Conservation (phyloP, 441 rosid species). For the Hura crepitans region DNA sequence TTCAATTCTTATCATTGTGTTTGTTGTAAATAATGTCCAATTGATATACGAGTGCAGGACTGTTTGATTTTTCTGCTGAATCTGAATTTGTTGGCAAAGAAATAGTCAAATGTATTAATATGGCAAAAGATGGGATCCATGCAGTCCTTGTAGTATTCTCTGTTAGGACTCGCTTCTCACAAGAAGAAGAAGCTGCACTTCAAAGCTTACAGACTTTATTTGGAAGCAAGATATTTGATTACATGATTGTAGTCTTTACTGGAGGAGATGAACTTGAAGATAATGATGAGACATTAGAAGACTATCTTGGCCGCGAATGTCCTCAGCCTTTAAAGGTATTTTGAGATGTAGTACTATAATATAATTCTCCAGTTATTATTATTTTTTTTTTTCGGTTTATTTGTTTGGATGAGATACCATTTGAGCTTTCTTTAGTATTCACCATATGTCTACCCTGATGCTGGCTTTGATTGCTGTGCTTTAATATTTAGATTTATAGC, state of each 20-base stretch:
- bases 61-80: slow-evolving; percentile 60
- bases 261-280: slow-evolving; percentile 91
- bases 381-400: background rate
- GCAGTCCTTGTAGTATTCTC: slow-evolving; percentile 72
- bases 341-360: background rate
- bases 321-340: slow-evolving; percentile 72
- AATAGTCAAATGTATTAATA: slow-evolving; percentile 62
- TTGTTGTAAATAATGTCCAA: background rate
- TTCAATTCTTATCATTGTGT: slow-evolving; percentile 2
- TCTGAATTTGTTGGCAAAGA: slow-evolving; percentile 66
- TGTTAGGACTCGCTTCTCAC: slow-evolving; percentile 52
- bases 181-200: slow-evolving; percentile 63
- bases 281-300: slow-evolving; percentile 63
- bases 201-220: slow-evolving; percentile 58
- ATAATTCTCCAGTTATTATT: background rate
- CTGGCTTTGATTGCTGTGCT: background rate
- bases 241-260: slow-evolving; percentile 78
- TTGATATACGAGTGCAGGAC: slow-evolving; percentile 39
- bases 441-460: too few species aligned
- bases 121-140: slow-evolving; percentile 85
- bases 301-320: slow-evolving; percentile 56
- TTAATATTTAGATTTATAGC: background rate
- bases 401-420: background rate
- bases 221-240: slow-evolving; percentile 61
- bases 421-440: background rate